Evolutionary conservation across 139 green algal genomes (phyloP).

Genomic region (Haematococcus lacustris): DNA sequence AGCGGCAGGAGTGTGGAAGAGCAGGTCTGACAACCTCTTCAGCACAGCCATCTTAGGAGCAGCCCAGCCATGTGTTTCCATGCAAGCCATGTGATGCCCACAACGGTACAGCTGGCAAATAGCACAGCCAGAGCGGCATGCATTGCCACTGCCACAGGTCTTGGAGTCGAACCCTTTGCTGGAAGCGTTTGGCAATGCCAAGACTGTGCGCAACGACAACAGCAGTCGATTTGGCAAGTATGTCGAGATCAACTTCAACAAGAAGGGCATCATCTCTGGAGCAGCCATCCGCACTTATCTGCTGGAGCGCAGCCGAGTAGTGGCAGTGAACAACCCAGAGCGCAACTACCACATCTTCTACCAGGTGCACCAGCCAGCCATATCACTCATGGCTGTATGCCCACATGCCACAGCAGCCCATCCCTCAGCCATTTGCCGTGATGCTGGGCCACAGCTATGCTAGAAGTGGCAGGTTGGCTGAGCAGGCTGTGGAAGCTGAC

Average conservation of each 20-base stretch:
- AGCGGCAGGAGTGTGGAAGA: slow-evolving; percentile 65
- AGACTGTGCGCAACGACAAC: slow-evolving; percentile 97
- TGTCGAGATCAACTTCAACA: slow-evolving; percentile 96
- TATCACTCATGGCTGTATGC: too few relatives aligned
- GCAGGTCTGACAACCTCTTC: too few relatives aligned
- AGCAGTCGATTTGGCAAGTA: slow-evolving; percentile 97
- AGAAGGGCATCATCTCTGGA: slow-evolving; percentile 68
- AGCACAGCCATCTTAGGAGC: too few relatives aligned
- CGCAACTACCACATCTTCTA: slow-evolving; percentile 99
- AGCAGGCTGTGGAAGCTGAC: too few relatives aligned
- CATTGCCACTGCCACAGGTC: slow-evolving; percentile 52
- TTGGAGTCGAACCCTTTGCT: slow-evolving; percentile 96
- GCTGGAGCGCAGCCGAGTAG: slow-evolving; percentile 90
- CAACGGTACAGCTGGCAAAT: too few relatives aligned
- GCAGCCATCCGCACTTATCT: slow-evolving; percentile 94
- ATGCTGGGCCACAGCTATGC: too few relatives aligned
- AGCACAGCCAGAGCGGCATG: too few relatives aligned
- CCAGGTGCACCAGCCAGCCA: slow-evolving; percentile 78
- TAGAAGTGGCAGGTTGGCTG: too few relatives aligned
- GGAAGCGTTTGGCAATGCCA: slow-evolving; percentile 99
- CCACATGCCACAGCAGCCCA: too few relatives aligned
- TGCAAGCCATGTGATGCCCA: too few relatives aligned
- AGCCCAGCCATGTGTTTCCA: too few relatives aligned
- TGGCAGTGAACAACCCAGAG: slow-evolving; percentile 89
- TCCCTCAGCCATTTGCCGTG: too few relatives aligned